phyloP scores from a whole-genome alignment of 192 early-diverging fungal species.

The Backusella tarrabulga region DNA sequence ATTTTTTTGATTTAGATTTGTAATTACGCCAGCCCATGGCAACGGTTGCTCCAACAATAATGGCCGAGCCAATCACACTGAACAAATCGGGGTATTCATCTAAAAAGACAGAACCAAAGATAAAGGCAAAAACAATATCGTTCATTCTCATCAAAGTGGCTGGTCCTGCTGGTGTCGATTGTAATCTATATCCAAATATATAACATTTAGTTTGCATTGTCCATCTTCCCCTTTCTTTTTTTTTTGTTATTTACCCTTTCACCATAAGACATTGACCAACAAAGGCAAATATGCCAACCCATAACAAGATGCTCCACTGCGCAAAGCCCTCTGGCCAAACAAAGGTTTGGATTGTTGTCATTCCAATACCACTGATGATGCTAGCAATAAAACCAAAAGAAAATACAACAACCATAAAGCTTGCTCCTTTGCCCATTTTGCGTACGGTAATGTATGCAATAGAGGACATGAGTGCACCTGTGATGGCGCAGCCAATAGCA shows the following conservation, averaged over 20 bases:
- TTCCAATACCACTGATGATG: constrained; percentile 41
- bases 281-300: constrained; percentile 62
- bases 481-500: constrained; percentile 49
- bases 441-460: constrained; percentile 70
- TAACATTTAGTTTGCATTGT: not conserved
- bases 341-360: constrained; percentile 39
- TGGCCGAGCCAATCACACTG: constrained; percentile 53
- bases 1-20: not conserved
- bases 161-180: constrained; percentile 68
- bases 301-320: constrained; percentile 48
- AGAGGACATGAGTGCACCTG: constrained; percentile 57
- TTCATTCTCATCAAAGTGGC: constrained; percentile 75
- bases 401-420: constrained; percentile 74
- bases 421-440: constrained; percentile 64
- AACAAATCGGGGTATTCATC: constrained; percentile 59
- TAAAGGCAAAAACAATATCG: constrained; percentile 78
- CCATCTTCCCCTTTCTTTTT: not conserved
- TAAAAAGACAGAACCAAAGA: constrained; percentile 69
- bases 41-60: constrained; percentile 63
- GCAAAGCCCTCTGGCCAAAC: constrained; percentile 34
- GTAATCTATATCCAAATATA: constrained; percentile 37
- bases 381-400: constrained; percentile 70
- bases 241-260: constrained; percentile 46
- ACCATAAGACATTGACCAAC: constrained; percentile 70
- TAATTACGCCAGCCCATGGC: constrained; percentile 59